Conservation (phyloP, 768 basidiomycete species). For the Phaeotremella fagi region DNA sequence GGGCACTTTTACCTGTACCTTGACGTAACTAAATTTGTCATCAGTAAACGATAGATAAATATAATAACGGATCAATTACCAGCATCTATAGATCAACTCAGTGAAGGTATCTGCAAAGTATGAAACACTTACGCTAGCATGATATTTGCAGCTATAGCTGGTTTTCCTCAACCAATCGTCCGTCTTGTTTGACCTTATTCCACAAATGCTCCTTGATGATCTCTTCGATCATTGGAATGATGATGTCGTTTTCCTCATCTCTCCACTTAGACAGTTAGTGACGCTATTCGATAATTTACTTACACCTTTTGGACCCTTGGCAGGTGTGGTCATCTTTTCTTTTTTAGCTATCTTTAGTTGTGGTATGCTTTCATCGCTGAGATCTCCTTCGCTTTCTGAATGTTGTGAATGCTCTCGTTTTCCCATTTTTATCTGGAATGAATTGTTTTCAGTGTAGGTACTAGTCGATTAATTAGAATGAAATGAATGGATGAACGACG, state of each 20-base stretch:
- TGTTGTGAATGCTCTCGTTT: too few species aligned
- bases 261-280: constrained; percentile 6
- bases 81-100: not conserved
- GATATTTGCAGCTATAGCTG: constrained; percentile 15
- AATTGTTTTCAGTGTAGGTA: not conserved
- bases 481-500: too few species aligned
- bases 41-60: not conserved
- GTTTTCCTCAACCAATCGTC: constrained; percentile 17
- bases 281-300: not conserved
- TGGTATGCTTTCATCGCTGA: not conserved
- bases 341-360: not conserved
- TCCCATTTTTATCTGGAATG: too few species aligned
- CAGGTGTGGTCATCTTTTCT: not conserved
- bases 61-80: not conserved
- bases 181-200: constrained; percentile 20
- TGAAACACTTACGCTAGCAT: constrained; percentile 12
- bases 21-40: not conserved
- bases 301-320: not conserved
- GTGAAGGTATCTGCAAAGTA: not conserved
- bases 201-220: constrained; percentile 19
- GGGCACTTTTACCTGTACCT: not conserved
- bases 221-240: constrained; percentile 12
- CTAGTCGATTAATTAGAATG: too few species aligned
- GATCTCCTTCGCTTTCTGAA: not conserved
- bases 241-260: constrained; percentile 20